phyloP scores from a whole-genome alignment of 768 basidiomycete genomes.

The Suillus clintonianus region DNA sequence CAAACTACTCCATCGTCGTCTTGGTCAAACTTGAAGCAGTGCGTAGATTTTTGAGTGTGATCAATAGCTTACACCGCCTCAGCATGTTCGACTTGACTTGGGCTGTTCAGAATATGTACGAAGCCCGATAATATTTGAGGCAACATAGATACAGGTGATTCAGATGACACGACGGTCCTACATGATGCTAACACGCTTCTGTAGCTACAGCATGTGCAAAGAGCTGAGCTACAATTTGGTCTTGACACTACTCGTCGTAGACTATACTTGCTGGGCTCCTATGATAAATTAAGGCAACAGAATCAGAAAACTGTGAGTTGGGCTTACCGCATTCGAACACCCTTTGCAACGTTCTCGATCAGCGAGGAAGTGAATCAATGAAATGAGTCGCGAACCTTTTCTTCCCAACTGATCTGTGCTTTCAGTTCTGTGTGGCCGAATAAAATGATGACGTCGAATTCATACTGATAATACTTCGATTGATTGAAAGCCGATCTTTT shows the following conservation, averaged over 20 bases:
- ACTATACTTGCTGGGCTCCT: slow-evolving; percentile 5
- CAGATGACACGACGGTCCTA: neutral
- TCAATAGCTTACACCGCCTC: too few species aligned
- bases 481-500: neutral
- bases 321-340: slow-evolving; percentile 31
- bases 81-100: neutral
- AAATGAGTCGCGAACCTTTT: slow-evolving; percentile 27
- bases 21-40: neutral
- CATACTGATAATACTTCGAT: slow-evolving; percentile 19
- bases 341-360: slow-evolving; percentile 20
- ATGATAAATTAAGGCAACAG: neutral
- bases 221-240: neutral
- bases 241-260: neutral
- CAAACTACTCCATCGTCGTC: neutral
- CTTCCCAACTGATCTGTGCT: slow-evolving; percentile 41
- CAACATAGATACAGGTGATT: neutral
- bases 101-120: neutral
- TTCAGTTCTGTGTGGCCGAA: slow-evolving; percentile 43
- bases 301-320: neutral
- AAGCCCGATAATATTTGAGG: neutral
- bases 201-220: neutral
- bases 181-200: neutral
- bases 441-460: slow-evolving; percentile 34
- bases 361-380: neutral
- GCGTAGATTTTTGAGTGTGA: neutral